A percentile compares a stretch with the other conserved stretches of the same genome.
Conservation (phyloP, 2,329 filamentous ascomycete genomes). For the Penicillium verrucosum region DNA sequence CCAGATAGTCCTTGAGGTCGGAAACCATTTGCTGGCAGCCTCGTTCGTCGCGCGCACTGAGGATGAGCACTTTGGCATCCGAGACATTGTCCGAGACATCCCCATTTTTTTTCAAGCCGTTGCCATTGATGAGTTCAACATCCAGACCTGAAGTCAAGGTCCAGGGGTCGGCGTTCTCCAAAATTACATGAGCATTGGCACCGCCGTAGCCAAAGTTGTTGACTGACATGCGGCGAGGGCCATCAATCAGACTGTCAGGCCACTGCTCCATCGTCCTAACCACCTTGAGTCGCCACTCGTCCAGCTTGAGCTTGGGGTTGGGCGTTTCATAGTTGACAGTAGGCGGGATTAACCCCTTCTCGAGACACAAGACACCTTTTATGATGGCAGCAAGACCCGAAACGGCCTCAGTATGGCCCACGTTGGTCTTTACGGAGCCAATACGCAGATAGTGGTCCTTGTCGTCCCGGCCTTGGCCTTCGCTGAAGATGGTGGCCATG, state of each 20-base stretch:
- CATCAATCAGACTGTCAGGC: not conserved
- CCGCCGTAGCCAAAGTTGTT: not conserved
- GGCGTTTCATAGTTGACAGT: not conserved
- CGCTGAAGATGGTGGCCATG: not conserved
- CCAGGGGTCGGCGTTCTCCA: not conserved
- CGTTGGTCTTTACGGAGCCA: not conserved
- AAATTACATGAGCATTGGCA: not conserved
- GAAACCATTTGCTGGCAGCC: not conserved
- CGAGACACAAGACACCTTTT: not conserved
- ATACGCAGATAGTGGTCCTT: not conserved
- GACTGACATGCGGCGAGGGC: not conserved
- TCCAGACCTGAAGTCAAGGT: not conserved
- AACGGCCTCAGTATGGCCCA: not conserved
- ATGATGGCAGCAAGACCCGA: not conserved
- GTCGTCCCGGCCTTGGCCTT: too few species aligned
- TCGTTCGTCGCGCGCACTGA: conserved; percentile 3
- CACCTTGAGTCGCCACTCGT: not conserved
- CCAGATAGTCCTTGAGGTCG: not conserved
- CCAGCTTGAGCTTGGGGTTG: not conserved
- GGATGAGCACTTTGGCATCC: not conserved
- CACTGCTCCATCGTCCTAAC: not conserved
- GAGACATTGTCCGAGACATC: too few species aligned
- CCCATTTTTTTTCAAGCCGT: too few species aligned
- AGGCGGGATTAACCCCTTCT: not conserved
- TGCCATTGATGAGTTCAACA: too few species aligned